Conservation (phyloP, 129 eudicot genomes). For the Pulicaria dysenterica region DNA sequence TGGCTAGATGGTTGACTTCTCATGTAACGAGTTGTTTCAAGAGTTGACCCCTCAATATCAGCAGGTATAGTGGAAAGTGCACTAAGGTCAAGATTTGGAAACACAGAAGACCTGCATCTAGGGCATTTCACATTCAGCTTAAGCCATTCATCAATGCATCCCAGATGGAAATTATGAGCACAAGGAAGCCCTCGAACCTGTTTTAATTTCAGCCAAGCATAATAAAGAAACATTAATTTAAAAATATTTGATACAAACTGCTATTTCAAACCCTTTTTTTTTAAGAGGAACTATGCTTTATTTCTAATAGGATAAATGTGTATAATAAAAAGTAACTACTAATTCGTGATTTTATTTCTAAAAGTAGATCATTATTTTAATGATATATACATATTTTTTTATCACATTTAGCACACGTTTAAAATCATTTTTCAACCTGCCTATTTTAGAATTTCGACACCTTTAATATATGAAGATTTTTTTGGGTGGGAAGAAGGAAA, state of each 20-base stretch:
- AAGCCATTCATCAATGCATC: constrained; percentile 96
- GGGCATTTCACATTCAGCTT: constrained; percentile 89
- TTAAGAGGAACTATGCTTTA: neutral
- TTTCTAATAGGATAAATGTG: neutral
- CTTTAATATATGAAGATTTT: neutral
- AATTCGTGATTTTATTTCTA: neutral
- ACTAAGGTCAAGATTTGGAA: constrained; percentile 87
- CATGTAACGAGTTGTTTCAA: constrained; percentile 58
- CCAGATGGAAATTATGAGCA: constrained; percentile 95
- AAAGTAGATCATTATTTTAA: neutral
- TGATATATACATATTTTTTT: neutral
- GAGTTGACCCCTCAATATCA: constrained; percentile 53
- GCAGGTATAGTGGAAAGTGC: constrained; percentile 69
- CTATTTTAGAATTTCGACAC: constrained; percentile 4
- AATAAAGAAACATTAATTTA: neutral
- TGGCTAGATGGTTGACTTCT: constrained; percentile 74
- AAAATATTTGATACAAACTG: neutral
- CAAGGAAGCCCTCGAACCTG: constrained; percentile 98
- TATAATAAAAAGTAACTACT: neutral
- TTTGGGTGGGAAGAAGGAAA: neutral
- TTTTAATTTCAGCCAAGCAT: neutral
- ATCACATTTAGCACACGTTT: neutral
- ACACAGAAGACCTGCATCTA: constrained; percentile 86
- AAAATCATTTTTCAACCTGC: neutral
- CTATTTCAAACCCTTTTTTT: neutral